Conservation (phyloP, 2,329 filamentous ascomycete genomes). For the Neoarthrinium moseri region DNA sequence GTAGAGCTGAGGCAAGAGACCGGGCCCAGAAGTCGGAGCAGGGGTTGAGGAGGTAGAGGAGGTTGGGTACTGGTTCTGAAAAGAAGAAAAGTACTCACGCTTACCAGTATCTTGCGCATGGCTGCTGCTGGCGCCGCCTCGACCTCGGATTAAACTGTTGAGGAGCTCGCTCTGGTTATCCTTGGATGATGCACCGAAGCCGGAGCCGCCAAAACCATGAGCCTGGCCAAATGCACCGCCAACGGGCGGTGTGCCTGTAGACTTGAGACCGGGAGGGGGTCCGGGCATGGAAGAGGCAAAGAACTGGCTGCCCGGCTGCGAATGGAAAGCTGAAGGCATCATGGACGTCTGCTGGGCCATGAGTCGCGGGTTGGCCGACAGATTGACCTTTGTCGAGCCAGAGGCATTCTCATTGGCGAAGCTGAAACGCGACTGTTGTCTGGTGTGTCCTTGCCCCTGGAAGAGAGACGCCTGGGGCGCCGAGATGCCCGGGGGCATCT, state of each 20-base stretch:
- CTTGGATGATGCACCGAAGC: conserved; percentile 68
- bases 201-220: conserved; percentile 74
- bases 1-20: conserved; percentile 89
- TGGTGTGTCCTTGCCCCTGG: conserved; percentile 67
- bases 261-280: conserved; percentile 92
- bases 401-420: conserved; percentile 76
- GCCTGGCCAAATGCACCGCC: conserved; percentile 86
- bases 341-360: conserved; percentile 86
- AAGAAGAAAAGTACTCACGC: conserved; percentile 98
- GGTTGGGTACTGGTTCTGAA: conserved; percentile 79
- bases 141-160: conserved; percentile 76
- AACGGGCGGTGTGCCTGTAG: conserved; percentile 81
- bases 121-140: conserved; percentile 61
- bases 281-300: conserved; percentile 86
- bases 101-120: conserved; percentile 84
- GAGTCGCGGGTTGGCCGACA: conserved; percentile 74
- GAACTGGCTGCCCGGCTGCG: conserved; percentile 65
- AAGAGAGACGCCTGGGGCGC: conserved; percentile 50
- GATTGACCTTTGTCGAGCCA: conserved; percentile 66
- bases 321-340: conserved; percentile 68
- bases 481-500: conserved; percentile 58
- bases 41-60: conserved; percentile 77
- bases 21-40: conserved; percentile 88
- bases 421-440: conserved; percentile 83
- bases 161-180: conserved; percentile 71